Percentiles rank a stretch among this genome's conserved stretches.
phyloP scores from a whole-genome alignment of 2,329 filamentous ascomycete genomes.

The Fusarium bulbicola region DNA sequence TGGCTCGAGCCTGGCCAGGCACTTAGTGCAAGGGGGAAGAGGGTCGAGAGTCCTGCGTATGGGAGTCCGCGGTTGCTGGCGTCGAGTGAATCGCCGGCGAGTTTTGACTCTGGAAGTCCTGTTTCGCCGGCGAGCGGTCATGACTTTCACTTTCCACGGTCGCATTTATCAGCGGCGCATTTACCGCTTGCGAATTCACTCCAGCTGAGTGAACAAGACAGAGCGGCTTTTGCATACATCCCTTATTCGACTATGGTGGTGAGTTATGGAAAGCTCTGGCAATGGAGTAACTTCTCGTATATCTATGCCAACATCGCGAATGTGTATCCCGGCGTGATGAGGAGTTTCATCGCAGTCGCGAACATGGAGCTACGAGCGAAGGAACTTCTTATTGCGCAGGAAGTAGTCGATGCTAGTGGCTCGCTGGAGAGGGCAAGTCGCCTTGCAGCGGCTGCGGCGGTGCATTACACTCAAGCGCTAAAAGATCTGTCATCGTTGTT shows the following conservation, averaged over 20 bases:
- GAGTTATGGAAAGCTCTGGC: conserved; percentile 33
- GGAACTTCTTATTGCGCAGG: conserved; percentile 12
- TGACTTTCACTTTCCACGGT: background rate
- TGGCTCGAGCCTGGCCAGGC: conserved; percentile 30
- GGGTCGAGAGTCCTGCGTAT: background rate
- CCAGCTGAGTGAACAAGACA: conserved; percentile 15
- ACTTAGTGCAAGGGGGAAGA: conserved; percentile 3
- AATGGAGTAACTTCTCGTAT: conserved; percentile 38
- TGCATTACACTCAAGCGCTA: conserved; percentile 26
- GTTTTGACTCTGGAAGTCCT: background rate
- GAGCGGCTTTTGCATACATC: conserved; percentile 25
- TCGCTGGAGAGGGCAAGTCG: conserved; percentile 6
- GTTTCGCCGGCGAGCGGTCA: background rate
- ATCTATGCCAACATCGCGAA: conserved; percentile 29
- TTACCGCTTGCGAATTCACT: conserved; percentile 28
- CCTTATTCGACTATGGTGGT: conserved; percentile 31
- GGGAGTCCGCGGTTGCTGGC: background rate
- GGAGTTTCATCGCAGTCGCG: conserved; percentile 34
- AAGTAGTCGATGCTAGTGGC: background rate
- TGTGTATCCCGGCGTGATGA: conserved; percentile 35
- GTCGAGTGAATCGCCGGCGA: conserved; percentile 3
- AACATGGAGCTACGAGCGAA: conserved; percentile 31
- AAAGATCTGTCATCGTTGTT: conserved; percentile 33
- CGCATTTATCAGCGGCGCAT: conserved; percentile 14
- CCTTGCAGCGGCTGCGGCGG: conserved; percentile 8